Evolutionary conservation across 2,329 filamentous ascomycete genomes (phyloP), one percentile per base, ranked within the genome.

Genomic region (Fusarium annulatum): DNA sequence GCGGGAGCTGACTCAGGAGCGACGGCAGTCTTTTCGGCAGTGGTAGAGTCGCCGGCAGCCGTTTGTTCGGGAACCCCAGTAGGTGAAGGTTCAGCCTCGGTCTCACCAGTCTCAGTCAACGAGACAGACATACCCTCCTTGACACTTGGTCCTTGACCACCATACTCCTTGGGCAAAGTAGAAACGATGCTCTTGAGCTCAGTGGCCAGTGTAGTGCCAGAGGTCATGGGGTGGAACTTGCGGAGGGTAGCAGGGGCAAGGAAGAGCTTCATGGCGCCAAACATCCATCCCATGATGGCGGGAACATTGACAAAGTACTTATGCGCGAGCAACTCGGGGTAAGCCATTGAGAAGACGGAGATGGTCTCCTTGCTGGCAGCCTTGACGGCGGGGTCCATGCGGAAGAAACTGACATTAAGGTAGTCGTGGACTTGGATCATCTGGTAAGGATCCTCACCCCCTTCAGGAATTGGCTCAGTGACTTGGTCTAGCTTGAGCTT

Each of bases 241-340:
- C 92, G 92, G 74, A 93, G 87, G 2, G 93, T 95, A 79, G 92
- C 92, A 56, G 90, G 86, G 36, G 91, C 90, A 48, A 95, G 85
- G 81, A 95, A 92, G 23, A 94, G 83, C 85, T 94, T 95, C 85
- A 95, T 92, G 61, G 92, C 88, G 26, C 86, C 85, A 81, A 93
- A 95, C 80, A 95, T 89, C 87, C 95, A 98, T 64, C 94, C 93
- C 95, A 98, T 98, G 78, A 98, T 87, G 63, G 91, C 84, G 0
- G 96, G 96, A 10, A 98, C 94, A 79, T 98, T 98, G 84, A 98
- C 93, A 80, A 98, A 98, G 88, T 95, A 98, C 86, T 98, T 98
- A 85, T 96, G 86, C 12, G 79, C 70, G 30, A 98, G 88, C 15
- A 97, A 90, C 85, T 98, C 96, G 0, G 96, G 95, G 84, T 98